Evolutionary conservation across 176 grass and related monocot genomes (phyloP).

Genomic region (Ampelocalamus luodianensis): DNA sequence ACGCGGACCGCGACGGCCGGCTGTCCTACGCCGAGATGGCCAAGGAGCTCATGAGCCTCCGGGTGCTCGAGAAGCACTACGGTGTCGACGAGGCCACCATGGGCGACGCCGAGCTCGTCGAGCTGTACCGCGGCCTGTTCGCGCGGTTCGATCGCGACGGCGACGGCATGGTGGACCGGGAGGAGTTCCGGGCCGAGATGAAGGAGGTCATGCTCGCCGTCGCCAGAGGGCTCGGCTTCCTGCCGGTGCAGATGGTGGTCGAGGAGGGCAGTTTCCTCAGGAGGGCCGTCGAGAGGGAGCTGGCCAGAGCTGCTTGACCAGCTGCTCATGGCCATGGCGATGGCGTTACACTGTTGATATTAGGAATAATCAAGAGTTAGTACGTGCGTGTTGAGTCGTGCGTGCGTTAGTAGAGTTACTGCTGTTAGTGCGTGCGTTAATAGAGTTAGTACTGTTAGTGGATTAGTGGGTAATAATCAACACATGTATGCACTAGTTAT

Average conservation of each 20-base stretch:
- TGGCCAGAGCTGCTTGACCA: constrained; percentile 4
- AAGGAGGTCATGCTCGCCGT: constrained; percentile 89
- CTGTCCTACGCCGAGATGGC: constrained; percentile 75
- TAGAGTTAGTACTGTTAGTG: no score
- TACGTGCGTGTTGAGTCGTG: no score
- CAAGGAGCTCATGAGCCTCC: constrained; percentile 61
- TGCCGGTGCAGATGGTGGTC: constrained; percentile 57
- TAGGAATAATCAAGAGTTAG: no score
- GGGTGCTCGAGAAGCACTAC: constrained; percentile 62
- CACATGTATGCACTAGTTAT: no score
- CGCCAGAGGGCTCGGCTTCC: constrained; percentile 61
- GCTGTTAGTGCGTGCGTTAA: no score
- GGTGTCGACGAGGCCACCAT: constrained; percentile 53
- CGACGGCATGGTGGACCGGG: constrained; percentile 56
- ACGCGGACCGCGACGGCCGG: constrained; percentile 59
- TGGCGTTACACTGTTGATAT: not conserved
- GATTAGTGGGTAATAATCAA: no score
- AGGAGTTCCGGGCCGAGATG: constrained; percentile 83
- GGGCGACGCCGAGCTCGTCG: constrained; percentile 43
- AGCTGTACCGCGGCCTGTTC: constrained; percentile 59
- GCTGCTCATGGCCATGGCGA: not conserved
- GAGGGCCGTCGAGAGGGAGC: constrained; percentile 46
- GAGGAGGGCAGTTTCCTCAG: constrained; percentile 57
- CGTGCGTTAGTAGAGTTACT: no score
- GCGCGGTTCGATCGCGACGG: constrained; percentile 72